Evolutionary conservation across 306 rosid genomes (phyloP), one percentile per base, ranked within the genome.

Genomic region (Prosopis cineraria): DNA sequence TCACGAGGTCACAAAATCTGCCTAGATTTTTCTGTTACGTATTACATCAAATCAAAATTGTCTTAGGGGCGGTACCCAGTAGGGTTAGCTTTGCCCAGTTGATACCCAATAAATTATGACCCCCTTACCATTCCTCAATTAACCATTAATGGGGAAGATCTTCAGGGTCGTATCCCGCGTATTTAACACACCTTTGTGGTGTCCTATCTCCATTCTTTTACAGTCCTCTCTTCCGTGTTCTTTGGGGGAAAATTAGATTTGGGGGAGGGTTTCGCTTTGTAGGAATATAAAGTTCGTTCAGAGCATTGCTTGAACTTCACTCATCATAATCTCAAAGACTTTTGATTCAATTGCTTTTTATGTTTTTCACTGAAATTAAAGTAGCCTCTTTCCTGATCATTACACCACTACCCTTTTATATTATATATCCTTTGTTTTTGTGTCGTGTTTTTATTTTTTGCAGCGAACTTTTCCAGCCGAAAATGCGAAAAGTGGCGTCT

Each of bases 1-100:
- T 81, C 86, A 95, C n/a, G 96, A 89, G 86, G 90, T 95, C 56
- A 87, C 98, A 67, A 91, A 89, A 81, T 90, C 90, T 64, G 55
- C 81, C 47, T 88, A 87, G 79, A 75, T 75, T 66, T 20, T 16
- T 69, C 77, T 77, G 6, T 33, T 43, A 12, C 43, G 0, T 4
- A 40, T 9, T 72, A 53, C 52, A 31, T 63, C 80, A 66, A 31
- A 31, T 63, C 80, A 66, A 31, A 14, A 43, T 68, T 37, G 36
- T 47, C 59, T n/a, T 25, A 12, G 39, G 64, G 34, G 70, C 64
- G 9, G 77, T 68, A 52, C 27, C 44, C 56, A 39, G 36, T 14
- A 65, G 82, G 36, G 31, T 29, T 68, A 20, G 68, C 40, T 40
- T 63, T 52, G 7, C 37, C 19, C 76, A 48, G 17, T 41, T 63